Evolutionary conservation across 257 asterid genomes (phyloP).

Genomic region (Oldenlandia corymbosa): DNA sequence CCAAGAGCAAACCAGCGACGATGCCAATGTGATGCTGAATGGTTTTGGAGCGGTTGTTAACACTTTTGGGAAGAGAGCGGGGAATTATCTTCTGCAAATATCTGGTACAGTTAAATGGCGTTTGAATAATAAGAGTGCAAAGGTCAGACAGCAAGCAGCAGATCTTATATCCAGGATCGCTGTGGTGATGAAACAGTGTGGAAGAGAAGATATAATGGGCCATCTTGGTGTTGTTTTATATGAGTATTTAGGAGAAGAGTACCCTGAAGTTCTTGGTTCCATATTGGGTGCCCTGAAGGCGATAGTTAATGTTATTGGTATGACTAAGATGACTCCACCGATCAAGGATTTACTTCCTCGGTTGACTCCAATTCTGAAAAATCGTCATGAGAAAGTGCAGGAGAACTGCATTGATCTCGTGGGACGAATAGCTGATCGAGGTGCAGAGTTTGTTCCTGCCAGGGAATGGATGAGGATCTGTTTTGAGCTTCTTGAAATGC

Average conservation of each 20-base stretch:
- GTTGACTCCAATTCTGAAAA: constrained; percentile 82
- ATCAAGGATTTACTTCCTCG: constrained; percentile 91
- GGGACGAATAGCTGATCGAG: constrained; percentile 88
- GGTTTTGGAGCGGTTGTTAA: constrained; percentile 95
- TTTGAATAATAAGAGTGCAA: constrained; percentile 84
- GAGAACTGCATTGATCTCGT: constrained; percentile 90
- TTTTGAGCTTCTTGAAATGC: constrained; percentile 95
- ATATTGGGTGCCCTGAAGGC: constrained; percentile 85
- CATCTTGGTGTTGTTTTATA: constrained; percentile 88
- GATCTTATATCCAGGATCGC: constrained; percentile 86
- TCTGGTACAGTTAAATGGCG: constrained; percentile 94
- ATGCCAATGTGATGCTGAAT: constrained; percentile 89
- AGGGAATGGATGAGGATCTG: constrained; percentile 97
- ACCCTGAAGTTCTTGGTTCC: constrained; percentile 88
- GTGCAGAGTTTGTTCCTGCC: constrained; percentile 91
- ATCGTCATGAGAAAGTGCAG: constrained; percentile 91
- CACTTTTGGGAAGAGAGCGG: constrained; percentile 80
- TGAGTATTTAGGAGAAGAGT: constrained; percentile 83
- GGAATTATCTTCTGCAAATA: constrained; percentile 85
- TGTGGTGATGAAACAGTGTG: constrained; percentile 87
- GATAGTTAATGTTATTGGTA: constrained; percentile 84
- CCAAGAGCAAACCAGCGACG: constrained; percentile 94
- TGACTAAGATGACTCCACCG: constrained; percentile 95
- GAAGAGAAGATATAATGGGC: constrained; percentile 87
- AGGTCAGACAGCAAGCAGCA: constrained; percentile 89